A percentile compares a stretch with the other conserved stretches of the same genome.
Evolutionary conservation across 2,329 filamentous ascomycete genomes (phyloP).

Genomic region (Clarireedia monteithiana): DNA sequence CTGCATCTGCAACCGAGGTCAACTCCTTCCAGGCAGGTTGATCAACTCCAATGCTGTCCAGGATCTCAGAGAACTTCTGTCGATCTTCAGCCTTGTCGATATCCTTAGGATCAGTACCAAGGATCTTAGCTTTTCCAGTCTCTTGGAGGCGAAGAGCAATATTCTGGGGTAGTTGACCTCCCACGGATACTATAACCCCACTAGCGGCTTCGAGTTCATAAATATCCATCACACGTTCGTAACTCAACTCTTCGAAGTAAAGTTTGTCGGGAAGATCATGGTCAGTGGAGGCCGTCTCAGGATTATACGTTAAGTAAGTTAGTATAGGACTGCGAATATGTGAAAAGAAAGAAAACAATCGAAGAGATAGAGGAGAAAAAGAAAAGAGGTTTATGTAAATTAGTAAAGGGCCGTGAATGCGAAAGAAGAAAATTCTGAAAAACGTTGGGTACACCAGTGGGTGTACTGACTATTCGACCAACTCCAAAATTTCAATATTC

Average conservation of each 20-base stretch:
- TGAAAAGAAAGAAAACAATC: neutral
- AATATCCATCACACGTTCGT: conserved; percentile 98
- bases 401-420: too few species aligned
- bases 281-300: conserved; percentile 73
- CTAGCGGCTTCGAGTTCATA: conserved; percentile 83
- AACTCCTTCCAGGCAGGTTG: conserved; percentile 98
- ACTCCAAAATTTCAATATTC: too few species aligned
- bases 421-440: too few species aligned
- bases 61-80: conserved; percentile 95
- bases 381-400: neutral
- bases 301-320: conserved; percentile 15
- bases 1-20: conserved; percentile 80
- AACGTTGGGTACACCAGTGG: too few species aligned
- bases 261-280: conserved; percentile 84
- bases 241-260: conserved; percentile 95
- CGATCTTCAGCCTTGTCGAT: conserved; percentile 98
- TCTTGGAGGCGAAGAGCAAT: conserved; percentile 93
- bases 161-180: conserved; percentile 94
- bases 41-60: conserved; percentile 93
- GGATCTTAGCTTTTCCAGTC: conserved; percentile 77
- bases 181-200: conserved; percentile 91
- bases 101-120: conserved; percentile 86
- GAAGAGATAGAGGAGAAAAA: neutral
- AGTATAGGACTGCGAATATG: neutral
- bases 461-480: too few species aligned